Evolutionary conservation across 805 yeast genomes (phyloP).

Genomic region (Kuraishia ogatae): DNA sequence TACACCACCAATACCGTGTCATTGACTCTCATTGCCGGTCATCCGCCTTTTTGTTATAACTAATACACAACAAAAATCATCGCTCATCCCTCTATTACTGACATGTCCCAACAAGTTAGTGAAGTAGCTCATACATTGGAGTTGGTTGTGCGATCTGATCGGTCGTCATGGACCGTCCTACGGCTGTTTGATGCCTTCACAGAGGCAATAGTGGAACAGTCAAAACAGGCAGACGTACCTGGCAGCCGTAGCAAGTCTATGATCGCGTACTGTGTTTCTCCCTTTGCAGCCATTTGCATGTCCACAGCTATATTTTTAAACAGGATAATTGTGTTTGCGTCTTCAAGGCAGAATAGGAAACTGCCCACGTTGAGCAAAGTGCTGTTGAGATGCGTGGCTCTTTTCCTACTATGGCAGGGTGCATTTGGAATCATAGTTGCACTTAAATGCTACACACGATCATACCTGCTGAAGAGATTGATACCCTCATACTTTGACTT

Average conservation of each 20-base stretch:
- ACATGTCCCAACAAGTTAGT: background rate
- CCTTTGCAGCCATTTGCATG: slow-evolving; percentile 46
- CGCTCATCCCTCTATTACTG: too few species aligned
- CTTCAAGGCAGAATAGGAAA: slow-evolving; percentile 32
- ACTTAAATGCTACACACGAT: slow-evolving; percentile 15
- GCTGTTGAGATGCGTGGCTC: slow-evolving; percentile 28
- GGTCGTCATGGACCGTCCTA: background rate
- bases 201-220: slow-evolving; percentile 24
- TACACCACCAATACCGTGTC: too few species aligned
- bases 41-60: too few species aligned
- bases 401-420: slow-evolving; percentile 24
- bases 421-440: slow-evolving; percentile 26
- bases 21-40: too few species aligned
- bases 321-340: slow-evolving; percentile 50
- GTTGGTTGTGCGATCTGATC: background rate
- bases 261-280: slow-evolving; percentile 38
- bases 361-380: slow-evolving; percentile 22
- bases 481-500: slow-evolving; percentile 15
- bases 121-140: background rate
- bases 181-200: slow-evolving; percentile 13
- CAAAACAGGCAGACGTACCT: slow-evolving; percentile 18
- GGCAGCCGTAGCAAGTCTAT: slow-evolving; percentile 29
- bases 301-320: slow-evolving; percentile 49
- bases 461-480: slow-evolving; percentile 3
- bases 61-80: too few species aligned